Evolutionary conservation across 2,329 filamentous ascomycete species (phyloP), one percentile per base, ranked within the genome.

Genomic region (Aspergillus intermedius): DNA sequence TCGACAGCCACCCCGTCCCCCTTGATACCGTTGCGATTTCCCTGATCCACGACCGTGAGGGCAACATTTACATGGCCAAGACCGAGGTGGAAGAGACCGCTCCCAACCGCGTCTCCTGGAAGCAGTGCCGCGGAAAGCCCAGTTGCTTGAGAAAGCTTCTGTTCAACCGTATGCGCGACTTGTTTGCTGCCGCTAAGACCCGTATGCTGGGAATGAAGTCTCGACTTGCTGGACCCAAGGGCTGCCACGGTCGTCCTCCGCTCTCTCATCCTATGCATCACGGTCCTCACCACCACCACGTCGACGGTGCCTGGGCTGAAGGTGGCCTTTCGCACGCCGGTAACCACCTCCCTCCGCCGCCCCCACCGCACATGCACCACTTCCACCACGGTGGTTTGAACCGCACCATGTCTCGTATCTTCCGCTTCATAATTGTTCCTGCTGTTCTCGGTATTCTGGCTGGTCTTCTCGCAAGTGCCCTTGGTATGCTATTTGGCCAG

Each of bases 401-500:
- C 13, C 68, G 64, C 50, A 66, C 68, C n/a, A 58, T 70, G 51
- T 65, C 65, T 47, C 67, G 64, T 21, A 61, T 71, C 17, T 56
- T 76, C 21, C 70, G 68, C 39, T 69, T 73, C 53, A 69, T 75
- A 28, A 54, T 76, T 42, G 60, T 76, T 43, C 74, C 73, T 3
- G 70, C 71, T 25, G 54, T 73, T n/a, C 56, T 75, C 5, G 74
- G 74, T 39, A 63, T 76, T 28, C 59, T 73, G 22, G 72, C 72
- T 23, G 73, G 72, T 49, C 56, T 76, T 47, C 63, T 68, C 40
- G 72, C 73, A 23, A 72, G 69, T 50, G 70, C 69, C 8, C 54
- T 76, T 40, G 74, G 73, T 42, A 73, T 75, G 69, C 57, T 76
- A n/a, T 62, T 75, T 41, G 73, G 73, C 25, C 72, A 75, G 58